Base-by-base conservation (phyloP, 164 flowering plant genomes). In the Nymphaea colorata region DNA sequence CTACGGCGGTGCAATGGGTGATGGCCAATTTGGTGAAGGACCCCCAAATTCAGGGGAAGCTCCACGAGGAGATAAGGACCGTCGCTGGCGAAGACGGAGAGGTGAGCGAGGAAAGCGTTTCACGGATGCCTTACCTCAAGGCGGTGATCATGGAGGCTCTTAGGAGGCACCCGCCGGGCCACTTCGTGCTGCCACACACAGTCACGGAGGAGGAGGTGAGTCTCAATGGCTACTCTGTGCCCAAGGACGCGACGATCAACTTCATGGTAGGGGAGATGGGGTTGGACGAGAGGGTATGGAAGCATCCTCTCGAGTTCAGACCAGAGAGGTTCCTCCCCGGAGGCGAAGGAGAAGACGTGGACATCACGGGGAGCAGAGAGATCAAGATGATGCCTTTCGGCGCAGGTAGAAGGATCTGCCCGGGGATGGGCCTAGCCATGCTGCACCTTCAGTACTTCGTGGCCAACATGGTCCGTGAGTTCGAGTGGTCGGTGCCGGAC, bases 371-470 rank as follows among this genome's bases (percentile, higher is more conserved):
- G 5, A 77, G 69, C 45, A 76, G 59, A 51, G 87, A 77, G 71
- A 75, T 83, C 3, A 83, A 80, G 72, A 81, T 83, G 87, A 80
- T 83, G 83, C 83, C 87, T 0, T 83, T 83, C 44, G 87, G 87
- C 3, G 83, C 66, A 0, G 80, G 80, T 57, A 72, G 80, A 65
- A 75, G 80, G 74, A 78, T 78, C 2, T 75, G 78, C 43, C 80
- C 80, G 3, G 80, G 67, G 5, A 36, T 53, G 55, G 73, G 67
- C 3, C 43, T 75, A 6, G 80, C 74, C 2, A 65, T 72, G 67
- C 64, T 75, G 42, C 78, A 78, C 65, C 36, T 78, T 36, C 71
- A 72, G 66, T 75, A 65, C 44, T 74, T 78, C 64, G 77, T 77
- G 69, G 82, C 77, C 17, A 75, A 77, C 69, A 61, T 79, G 75